These are phyloP conservation scores for Didymella glomerata DNA, from an alignment of 2,329 filamentous ascomycete genomes.

Conservation along the genomic window DNA sequence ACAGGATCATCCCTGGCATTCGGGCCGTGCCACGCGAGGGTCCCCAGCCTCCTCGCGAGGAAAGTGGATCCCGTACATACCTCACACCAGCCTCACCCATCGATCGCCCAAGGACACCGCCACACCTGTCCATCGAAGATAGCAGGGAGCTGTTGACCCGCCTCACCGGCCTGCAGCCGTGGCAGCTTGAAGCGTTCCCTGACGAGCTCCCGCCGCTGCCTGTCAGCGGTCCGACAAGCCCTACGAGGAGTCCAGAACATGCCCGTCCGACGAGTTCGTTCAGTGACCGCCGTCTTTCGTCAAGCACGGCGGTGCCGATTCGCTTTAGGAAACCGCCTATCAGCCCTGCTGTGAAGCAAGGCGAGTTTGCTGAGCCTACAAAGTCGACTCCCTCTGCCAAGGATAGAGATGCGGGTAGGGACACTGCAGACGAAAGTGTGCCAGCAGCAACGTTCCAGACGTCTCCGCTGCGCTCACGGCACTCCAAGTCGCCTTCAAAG, in stretches of 20 bases:
- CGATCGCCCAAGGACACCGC: slow-evolving; percentile 44
- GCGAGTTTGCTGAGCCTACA: slow-evolving; percentile 41
- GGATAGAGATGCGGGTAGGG: not conserved
- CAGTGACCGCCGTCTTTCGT: slow-evolving; percentile 39
- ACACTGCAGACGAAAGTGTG: not conserved
- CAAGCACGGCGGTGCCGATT: slow-evolving; percentile 63
- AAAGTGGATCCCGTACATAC: slow-evolving; percentile 33
- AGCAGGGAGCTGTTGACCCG: slow-evolving; percentile 45
- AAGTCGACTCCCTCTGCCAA: not conserved
- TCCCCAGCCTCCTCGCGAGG: not conserved
- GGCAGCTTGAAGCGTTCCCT: slow-evolving; percentile 47
- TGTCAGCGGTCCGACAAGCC: slow-evolving; percentile 42
- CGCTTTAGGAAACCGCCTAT: slow-evolving; percentile 61
- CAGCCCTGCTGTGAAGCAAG: slow-evolving; percentile 53
- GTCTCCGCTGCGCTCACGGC: slow-evolving; percentile 55
- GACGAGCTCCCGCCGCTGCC: slow-evolving; percentile 48
- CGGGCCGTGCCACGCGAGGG: slow-evolving; percentile 31
- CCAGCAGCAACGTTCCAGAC: slow-evolving; percentile 31
- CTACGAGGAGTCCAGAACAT: slow-evolving; percentile 38
- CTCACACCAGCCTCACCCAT: slow-evolving; percentile 30
- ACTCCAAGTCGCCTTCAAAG: slow-evolving; percentile 58
- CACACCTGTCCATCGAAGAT: slow-evolving; percentile 43
- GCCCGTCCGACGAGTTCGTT: slow-evolving; percentile 27
- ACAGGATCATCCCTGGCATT: slow-evolving; percentile 45
- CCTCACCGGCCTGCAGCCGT: slow-evolving; percentile 48